Evolutionary conservation across 1,284 basidiomycete species (phyloP), one percentile per base, ranked within the genome.

Genomic region (Pterula multifida): DNA sequence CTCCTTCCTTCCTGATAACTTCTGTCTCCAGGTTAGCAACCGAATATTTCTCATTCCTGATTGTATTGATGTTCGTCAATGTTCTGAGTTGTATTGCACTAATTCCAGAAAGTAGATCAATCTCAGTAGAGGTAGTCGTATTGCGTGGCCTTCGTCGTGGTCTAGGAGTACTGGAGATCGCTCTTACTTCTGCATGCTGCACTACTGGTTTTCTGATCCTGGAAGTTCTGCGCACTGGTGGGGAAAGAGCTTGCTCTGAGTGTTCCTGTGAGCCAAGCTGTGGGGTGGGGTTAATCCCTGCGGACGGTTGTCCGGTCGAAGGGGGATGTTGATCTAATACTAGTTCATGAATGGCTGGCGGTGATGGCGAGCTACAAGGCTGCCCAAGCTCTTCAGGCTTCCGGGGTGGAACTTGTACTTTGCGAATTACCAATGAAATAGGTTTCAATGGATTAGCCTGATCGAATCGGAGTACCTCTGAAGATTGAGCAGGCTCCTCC

Each of bases 41-140:
- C 24, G 79, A 57, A 50, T 80, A 84, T 47, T 71, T 66, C 63
- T 89, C 82, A 56, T 89, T 89, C 59, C 67, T 76, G 45, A 67
- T 63, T 2, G 85, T 89, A 61, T 89, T 88, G 28, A 75, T 71
- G 15, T 69, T 71, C 3, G 85, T 89, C 47, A 89, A 70, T 25
- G 78, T 71, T 58, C 76, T 81, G 49, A 89, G 65, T 9, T 83
- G 80, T 1, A 75, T 68, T 11, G 76, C 75, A 47, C 71, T 82
- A 76, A 86, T 79, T 22, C 78, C 76, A 48, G 69, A 68, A 58
- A 84, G 82, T 17, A 64, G 65, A 36, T 68, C 68, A 3, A 64
- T 65, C 45, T 75, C 75, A 26, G 60, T 64, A 50, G 62, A 62
- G 51, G 70, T 75, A n/a, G n/a, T n/a, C n/a, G n/a, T n/a, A 19